These are phyloP conservation scores for Solanum pimpinellifolium DNA, from an alignment of 257 asterid species.

Conservation along the genomic window DNA sequence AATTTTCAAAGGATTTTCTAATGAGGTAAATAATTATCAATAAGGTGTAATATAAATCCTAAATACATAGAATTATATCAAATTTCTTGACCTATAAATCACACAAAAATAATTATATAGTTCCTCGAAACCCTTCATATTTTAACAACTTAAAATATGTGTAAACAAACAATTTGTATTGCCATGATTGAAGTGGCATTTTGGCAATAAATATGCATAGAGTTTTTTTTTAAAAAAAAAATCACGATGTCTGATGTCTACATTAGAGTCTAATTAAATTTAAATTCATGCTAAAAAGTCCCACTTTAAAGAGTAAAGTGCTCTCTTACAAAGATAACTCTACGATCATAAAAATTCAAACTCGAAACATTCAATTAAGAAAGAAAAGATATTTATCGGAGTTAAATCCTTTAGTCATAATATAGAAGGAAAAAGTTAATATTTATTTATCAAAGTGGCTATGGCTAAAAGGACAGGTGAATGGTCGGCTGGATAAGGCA, in stretches of 20 bases:
- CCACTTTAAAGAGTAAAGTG: rapidly evolving
- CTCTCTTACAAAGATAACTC: rapidly evolving
- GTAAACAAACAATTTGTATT: not conserved
- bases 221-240: no score
- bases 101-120: not conserved
- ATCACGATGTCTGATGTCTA: rapidly evolving
- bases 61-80: not conserved
- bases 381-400: no score
- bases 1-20: not conserved
- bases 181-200: not conserved
- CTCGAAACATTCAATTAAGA: rapidly evolving
- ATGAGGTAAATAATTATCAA: not conserved
- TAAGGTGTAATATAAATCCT: not conserved
- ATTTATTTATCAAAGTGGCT: not conserved
- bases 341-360: rapidly evolving
- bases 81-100: not conserved
- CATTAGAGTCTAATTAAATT: rapidly evolving
- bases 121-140: not conserved
- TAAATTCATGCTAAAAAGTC: rapidly evolving
- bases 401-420: not conserved
- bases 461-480: not conserved
- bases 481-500: not conserved
- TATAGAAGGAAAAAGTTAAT: not conserved
- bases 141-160: not conserved
- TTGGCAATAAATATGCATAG: not conserved